Percentiles rank a stretch among this genome's conserved stretches.
phyloP scores from a whole-genome alignment of 352 stramenopile species.

The Pythium brachiatum region DNA sequence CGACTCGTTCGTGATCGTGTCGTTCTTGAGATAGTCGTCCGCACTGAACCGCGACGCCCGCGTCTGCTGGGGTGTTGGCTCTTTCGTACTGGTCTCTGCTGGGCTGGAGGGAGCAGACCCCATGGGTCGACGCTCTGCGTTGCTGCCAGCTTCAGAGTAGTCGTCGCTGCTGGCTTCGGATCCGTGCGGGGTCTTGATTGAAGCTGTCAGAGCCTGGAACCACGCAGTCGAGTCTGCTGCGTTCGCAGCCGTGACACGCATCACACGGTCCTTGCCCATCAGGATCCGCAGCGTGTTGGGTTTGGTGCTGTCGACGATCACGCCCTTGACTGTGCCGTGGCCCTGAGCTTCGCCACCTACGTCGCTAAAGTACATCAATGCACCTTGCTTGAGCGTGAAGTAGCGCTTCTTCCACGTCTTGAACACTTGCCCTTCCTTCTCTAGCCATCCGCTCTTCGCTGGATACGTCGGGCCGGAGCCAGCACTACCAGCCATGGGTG shows the following conservation, averaged over 20 bases:
- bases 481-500: background rate
- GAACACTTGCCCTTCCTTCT: constrained; percentile 72
- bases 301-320: constrained; percentile 43
- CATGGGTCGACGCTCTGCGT: constrained; percentile 11
- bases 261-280: constrained; percentile 29
- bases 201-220: constrained; percentile 36
- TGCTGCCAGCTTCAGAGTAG: constrained; percentile 19
- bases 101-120: constrained; percentile 1
- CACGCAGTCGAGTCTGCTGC: constrained; percentile 43
- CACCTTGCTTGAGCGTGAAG: constrained; percentile 68
- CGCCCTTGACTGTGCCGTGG: constrained; percentile 52
- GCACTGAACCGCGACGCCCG: constrained; percentile 40
- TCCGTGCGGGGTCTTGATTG: background rate
- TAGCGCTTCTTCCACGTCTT: constrained; percentile 80
- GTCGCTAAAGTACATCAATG: constrained; percentile 73
- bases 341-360: constrained; percentile 54
- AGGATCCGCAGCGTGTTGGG: constrained; percentile 48
- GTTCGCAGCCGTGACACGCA: constrained; percentile 36
- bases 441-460: constrained; percentile 59
- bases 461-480: background rate
- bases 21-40: constrained; percentile 61
- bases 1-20: constrained; percentile 75
- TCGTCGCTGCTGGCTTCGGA: constrained; percentile 8
- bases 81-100: background rate
- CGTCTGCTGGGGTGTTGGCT: background rate